Evolutionary conservation across 1,139 yeast species (phyloP), one percentile per base, ranked within the genome.

Genomic region (Kodamaea alishanica): DNA sequence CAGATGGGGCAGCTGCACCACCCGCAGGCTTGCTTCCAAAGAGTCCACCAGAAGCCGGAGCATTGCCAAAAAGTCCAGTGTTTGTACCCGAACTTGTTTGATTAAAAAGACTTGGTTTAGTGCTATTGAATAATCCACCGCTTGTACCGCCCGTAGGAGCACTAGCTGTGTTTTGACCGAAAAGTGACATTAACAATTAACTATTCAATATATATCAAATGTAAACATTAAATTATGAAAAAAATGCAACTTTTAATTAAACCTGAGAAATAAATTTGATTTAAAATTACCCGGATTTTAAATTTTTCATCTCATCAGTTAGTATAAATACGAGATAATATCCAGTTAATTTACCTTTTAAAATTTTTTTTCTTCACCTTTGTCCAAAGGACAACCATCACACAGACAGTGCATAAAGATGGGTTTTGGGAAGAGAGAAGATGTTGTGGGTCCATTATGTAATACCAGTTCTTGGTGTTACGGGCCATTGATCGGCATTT

Each of bases 381-480:
- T 70, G 75, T 70, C 76, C 75, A 68, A 70, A 70, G 67, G 73
- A 68, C 54, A 50, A 67, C 76, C 76, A 66, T 67, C 75, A 64
- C 73, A 47, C 61, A 70, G 77, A 71, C 77, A 71, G 77, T 71
- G 72, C 76, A 66, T 56, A 38, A 44, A 40, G 44, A 44, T 48
- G 69, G 62, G 52, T 54, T 43, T 39, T 39, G 41, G 37, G 34
- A 41, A 34, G 41, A 45, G 41, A 46, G 47, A 40, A 15, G 38
- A 33, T 37, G 40, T 47, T 40, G 44, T 43, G 45, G 46, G 46
- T 41, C 47, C 61, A 53, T 52, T 54, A 48, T 53, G 57, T 52
- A 60, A 48, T 39, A 40, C 38, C 60, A 58, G 65, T 59, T 57
- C 52, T 63, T 58, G 65, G 47, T 36, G 41, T 32, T 49, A 45